Base-by-base conservation (phyloP, 169 alveolate species). In the Babesia ovata region DNA sequence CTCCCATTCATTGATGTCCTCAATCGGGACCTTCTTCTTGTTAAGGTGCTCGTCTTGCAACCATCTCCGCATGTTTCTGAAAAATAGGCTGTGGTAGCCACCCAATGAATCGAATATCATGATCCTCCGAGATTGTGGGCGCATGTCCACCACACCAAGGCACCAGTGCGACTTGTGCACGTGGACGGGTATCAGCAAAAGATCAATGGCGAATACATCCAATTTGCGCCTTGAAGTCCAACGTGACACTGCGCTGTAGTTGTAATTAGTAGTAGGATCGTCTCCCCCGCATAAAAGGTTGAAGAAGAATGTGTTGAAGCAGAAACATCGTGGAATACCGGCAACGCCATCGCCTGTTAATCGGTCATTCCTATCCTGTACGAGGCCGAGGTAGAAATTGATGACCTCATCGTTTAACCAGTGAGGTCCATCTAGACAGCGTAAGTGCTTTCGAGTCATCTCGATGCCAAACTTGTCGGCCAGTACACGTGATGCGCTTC, bases 401-500 rank as follows among this genome's bases (percentile, higher is more conserved):
- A 94, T 94, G 29, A 94, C 85, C 63, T 94, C 97, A 63, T 94
- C 97, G 72, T 93, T 92, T 21, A 93, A 79, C 97, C 97, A 94
- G 65, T 85, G 78, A n/a, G 90, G 79, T n/a, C 90, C 92, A 45
- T 85, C 79, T n/a, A 92, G 70, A 45, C 93, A 84, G 50, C 62
- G 76, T 29, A 93, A 75, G 50, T 67, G 73, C 14, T 61, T 52
- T 22, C 65, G 42, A 44, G 75, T 74, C 58, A 83, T 83, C 26
- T 67, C 72, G 0, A 83, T 73, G 49, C 86, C 90, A 48, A 75
- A 83, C 54, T 49, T 83, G 29, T 73, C 81, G 36, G 59, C 71
- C 29, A 83, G 54, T 12, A 71, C 60, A 2, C 44, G 42, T 4
- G 57, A 46, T 11, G 48, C 48, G 29, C 21, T 42, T n/a, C 77